phyloP scores from a whole-genome alignment of 129 eudicot species.

The Chrysanthemum lavandulifolium region DNA sequence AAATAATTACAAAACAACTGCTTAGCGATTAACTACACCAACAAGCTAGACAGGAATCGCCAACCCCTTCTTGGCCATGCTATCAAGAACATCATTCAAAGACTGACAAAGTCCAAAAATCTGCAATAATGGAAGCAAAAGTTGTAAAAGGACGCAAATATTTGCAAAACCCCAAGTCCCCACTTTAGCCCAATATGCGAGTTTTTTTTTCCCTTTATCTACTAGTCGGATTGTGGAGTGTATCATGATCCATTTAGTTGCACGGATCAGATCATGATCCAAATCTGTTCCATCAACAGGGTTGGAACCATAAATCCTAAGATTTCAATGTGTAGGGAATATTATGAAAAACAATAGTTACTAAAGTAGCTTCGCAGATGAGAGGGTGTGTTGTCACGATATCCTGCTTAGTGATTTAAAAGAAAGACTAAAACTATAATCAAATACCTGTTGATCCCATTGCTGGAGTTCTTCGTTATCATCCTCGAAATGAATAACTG shows the following conservation, averaged over 20 bases:
- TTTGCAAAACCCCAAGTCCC: neutral
- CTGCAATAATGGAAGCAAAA: constrained; percentile 41
- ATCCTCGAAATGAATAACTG: constrained; percentile 96
- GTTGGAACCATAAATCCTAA: too few species aligned
- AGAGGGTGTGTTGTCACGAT: too few species aligned
- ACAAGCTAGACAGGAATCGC: constrained; percentile 68
- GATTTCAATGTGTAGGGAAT: too few species aligned
- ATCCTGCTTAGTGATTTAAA: too few species aligned
- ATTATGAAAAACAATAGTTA: too few species aligned
- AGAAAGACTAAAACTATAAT: neutral
- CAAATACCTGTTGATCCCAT: constrained; percentile 96
- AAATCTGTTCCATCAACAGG: too few species aligned
- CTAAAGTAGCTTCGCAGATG: too few species aligned
- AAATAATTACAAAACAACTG: constrained; percentile 25
- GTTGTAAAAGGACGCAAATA: neutral
- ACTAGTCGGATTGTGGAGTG: too few species aligned
- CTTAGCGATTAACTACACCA: neutral
- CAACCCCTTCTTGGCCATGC: constrained; percentile 96
- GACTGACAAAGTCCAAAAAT: constrained; percentile 97
- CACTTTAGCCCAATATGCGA: neutral
- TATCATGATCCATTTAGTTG: too few species aligned
- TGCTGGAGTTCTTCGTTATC: constrained; percentile 95
- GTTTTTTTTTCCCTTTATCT: neutral
- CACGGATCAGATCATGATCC: too few species aligned
- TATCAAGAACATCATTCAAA: constrained; percentile 81